Conservation (phyloP, 768 basidiomycete genomes). For the Mrakia hoshinonis region DNA sequence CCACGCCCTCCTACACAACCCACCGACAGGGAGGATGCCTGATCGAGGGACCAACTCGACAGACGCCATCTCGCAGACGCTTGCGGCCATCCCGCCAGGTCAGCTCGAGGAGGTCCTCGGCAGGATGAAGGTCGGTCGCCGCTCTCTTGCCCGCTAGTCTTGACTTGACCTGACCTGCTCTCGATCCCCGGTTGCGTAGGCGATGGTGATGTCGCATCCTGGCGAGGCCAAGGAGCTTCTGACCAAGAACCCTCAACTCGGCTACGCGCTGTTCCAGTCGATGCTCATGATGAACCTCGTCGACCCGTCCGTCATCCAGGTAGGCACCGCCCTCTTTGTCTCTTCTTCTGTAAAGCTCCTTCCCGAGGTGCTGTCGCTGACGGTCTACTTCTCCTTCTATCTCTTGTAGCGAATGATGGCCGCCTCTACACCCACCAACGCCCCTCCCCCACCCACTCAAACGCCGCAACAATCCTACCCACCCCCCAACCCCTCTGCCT, state of each 20-base stretch:
- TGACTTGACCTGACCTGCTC: not conserved
- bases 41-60: slow-evolving; percentile 61
- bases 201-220: slow-evolving; percentile 81
- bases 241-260: slow-evolving; percentile 76
- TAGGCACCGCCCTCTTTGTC: slow-evolving; percentile 29
- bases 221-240: slow-evolving; percentile 78
- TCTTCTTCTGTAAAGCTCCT: no score
- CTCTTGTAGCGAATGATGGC: slow-evolving; percentile 34
- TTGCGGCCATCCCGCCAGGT: slow-evolving; percentile 71
- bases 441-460: slow-evolving; percentile 33
- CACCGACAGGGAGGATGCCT: slow-evolving; percentile 70
- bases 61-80: slow-evolving; percentile 74
- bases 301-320: slow-evolving; percentile 72
- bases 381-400: slow-evolving; percentile 36
- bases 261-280: slow-evolving; percentile 92
- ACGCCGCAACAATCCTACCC: slow-evolving; percentile 37
- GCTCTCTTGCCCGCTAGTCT: not conserved
- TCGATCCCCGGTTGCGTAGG: slow-evolving; percentile 47
- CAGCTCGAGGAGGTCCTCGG: slow-evolving; percentile 87
- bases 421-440: slow-evolving; percentile 33
- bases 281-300: slow-evolving; percentile 88
- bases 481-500: slow-evolving; percentile 19
- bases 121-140: slow-evolving; percentile 82
- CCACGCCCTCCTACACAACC: slow-evolving; percentile 47
- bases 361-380: no score